Percentiles rank a stretch among this genome's conserved stretches.
Evolutionary conservation across 805 yeast species (phyloP).

Genomic region (Metschnikowia chrysomelidarum): DNA sequence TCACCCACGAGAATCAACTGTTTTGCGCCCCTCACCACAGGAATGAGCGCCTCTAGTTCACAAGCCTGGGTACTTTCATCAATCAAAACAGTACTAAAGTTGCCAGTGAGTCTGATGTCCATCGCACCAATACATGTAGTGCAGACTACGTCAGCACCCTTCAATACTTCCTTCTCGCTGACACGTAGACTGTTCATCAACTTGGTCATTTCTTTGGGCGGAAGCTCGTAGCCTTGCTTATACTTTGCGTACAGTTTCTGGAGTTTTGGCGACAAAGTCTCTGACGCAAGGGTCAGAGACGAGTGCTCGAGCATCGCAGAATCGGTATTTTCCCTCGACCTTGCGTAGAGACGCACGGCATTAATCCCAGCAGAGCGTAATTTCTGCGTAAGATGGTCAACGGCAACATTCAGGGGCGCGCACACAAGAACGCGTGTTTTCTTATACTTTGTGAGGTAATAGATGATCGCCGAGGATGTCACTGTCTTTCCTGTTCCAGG

Average conservation of each 20-base stretch:
- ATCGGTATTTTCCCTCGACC: constrained; percentile 77
- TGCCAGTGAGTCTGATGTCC: constrained; percentile 57
- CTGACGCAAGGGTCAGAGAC: constrained; percentile 34
- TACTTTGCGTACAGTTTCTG: constrained; percentile 29
- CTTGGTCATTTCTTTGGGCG: constrained; percentile 8
- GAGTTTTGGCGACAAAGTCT: constrained; percentile 52
- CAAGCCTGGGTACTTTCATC: constrained; percentile 95
- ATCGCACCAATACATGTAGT: constrained; percentile 94
- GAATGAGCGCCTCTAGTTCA: constrained; percentile 89
- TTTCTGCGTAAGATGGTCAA: constrained; percentile 81
- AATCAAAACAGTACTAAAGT: constrained; percentile 76
- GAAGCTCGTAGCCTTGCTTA: constrained; percentile 32
- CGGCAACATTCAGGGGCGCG: constrained; percentile 96
- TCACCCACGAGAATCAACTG: constrained; percentile 92
- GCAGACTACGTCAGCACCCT: constrained; percentile 74
- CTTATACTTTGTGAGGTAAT: constrained; percentile 64
- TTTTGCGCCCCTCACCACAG: constrained; percentile 84
- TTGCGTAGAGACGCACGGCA: constrained; percentile 77
- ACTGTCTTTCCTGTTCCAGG: constrained; percentile 94
- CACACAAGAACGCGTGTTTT: constrained; percentile 75
- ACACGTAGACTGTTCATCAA: constrained; percentile 15
- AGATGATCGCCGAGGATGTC: constrained; percentile 84
- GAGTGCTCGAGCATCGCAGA: constrained; percentile 9
- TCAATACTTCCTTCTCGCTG: constrained; percentile 50
- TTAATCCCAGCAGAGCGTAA: constrained; percentile 67